Conservation (phyloP, 805 yeast species). For the Saccharomyces paradoxus region DNA sequence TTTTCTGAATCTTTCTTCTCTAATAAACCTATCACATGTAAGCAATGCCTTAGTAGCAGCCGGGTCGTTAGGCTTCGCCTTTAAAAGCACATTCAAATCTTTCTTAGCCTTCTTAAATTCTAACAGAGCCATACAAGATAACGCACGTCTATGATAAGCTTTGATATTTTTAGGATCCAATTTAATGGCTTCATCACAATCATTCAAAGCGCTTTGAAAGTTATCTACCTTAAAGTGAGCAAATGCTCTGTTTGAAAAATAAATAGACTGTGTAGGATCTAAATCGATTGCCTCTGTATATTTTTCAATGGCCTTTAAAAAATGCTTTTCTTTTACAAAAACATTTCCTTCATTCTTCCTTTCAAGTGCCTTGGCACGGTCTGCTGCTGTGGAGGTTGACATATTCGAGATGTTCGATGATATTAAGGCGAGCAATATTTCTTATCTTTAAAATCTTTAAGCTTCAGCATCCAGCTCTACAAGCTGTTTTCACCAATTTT, state of each 20-base stretch:
- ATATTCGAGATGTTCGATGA: constrained; percentile 2
- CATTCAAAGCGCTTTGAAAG: constrained; percentile 78
- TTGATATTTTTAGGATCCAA: constrained; percentile 62
- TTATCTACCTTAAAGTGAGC: constrained; percentile 80
- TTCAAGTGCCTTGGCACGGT: constrained; percentile 35
- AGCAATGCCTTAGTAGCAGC: constrained; percentile 54
- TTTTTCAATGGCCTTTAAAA: constrained; percentile 52
- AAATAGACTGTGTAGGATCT: constrained; percentile 50
- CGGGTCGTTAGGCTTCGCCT: constrained; percentile 57
- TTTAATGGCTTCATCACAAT: constrained; percentile 63
- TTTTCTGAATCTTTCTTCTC: constrained; percentile 69
- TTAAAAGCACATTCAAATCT: constrained; percentile 59
- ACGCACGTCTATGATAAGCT: constrained; percentile 82
- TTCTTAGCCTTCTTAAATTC: constrained; percentile 65
- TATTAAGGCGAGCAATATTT: not conserved
- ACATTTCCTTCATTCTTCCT: constrained; percentile 67
- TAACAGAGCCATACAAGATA: constrained; percentile 67
- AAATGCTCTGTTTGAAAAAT: constrained; percentile 82
- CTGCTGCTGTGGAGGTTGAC: constrained; percentile 15
- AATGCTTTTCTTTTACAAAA: constrained; percentile 58
- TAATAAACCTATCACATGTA: constrained; percentile 57
- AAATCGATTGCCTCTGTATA: constrained; percentile 71
- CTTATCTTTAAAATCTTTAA: no score
- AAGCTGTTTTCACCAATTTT: not conserved
- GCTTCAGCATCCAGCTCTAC: not conserved